Evolutionary conservation across 176 grass and related monocot species (phyloP).

Genomic region (Cenchrus purpureus): DNA sequence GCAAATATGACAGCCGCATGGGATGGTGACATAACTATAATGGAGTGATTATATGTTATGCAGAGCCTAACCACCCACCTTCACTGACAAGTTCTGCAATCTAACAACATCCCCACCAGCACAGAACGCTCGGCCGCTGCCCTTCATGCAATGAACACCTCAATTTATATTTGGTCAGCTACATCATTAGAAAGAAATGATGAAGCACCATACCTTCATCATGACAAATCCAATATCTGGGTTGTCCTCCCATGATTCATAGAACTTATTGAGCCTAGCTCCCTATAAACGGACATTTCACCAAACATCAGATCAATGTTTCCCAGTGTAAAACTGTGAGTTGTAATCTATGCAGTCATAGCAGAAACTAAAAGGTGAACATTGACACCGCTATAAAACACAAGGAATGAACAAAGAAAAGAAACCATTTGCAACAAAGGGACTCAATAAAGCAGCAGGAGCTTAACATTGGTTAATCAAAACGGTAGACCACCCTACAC

Average conservation of each 20-base stretch:
- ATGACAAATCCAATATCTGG: constrained; percentile 93
- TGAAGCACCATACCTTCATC: constrained; percentile 79
- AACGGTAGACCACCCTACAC: not conserved
- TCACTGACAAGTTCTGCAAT: constrained; percentile 53
- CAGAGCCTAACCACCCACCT: constrained; percentile 45
- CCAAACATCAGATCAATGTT: constrained; percentile 5
- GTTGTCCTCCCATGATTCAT: constrained; percentile 93
- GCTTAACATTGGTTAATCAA: not conserved
- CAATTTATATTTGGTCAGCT: constrained; percentile 43
- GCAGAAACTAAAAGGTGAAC: not conserved
- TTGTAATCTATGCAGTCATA: not conserved
- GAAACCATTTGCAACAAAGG: not conserved
- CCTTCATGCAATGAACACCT: constrained; percentile 65
- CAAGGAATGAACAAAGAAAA: not conserved
- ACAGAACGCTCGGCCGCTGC: constrained; percentile 73
- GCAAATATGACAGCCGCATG: not conserved
- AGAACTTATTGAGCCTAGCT: constrained; percentile 79
- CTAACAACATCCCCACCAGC: constrained; percentile 73
- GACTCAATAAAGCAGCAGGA: not conserved
- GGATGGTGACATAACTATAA: not conserved
- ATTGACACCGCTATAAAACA: not conserved
- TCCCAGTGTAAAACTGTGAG: not conserved
- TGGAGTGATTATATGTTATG: not conserved
- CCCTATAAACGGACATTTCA: constrained; percentile 57
- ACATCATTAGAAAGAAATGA: constrained; percentile 29